Conservation (phyloP, 305 asterid genomes). For the Fraxinus baroniana region DNA sequence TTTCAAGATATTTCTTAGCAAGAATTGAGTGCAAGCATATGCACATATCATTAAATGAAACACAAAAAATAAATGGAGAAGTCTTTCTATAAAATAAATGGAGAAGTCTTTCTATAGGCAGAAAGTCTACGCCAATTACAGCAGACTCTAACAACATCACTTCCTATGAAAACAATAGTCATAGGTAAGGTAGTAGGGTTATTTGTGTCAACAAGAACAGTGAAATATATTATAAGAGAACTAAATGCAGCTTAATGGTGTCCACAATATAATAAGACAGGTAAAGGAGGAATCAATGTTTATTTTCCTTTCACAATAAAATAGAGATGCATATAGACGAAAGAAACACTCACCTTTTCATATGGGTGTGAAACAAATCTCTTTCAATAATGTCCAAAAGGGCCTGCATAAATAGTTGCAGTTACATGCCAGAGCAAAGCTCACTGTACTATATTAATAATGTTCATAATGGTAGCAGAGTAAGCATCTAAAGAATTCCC, state of each 20-base stretch:
- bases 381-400: constrained; percentile 84
- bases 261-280: background rate
- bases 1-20: background rate
- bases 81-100: background rate
- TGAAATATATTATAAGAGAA: background rate
- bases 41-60: background rate
- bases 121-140: background rate
- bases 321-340: background rate
- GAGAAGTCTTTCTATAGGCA: background rate
- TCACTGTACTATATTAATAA: background rate
- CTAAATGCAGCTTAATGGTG: background rate
- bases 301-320: background rate
- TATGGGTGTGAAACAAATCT: constrained; percentile 83
- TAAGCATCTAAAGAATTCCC: background rate
- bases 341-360: constrained; percentile 73
- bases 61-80: background rate
- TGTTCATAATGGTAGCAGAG: background rate
- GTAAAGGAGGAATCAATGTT: background rate
- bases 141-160: background rate
- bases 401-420: constrained; percentile 62
- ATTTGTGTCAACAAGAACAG: background rate
- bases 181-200: background rate
- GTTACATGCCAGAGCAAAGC: constrained; percentile 27
- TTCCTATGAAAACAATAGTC: background rate
- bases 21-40: background rate